Evolutionary conservation across 805 yeast species (phyloP), one percentile per base, ranked within the genome.

Genomic region (Metschnikowia cerradonensis): DNA sequence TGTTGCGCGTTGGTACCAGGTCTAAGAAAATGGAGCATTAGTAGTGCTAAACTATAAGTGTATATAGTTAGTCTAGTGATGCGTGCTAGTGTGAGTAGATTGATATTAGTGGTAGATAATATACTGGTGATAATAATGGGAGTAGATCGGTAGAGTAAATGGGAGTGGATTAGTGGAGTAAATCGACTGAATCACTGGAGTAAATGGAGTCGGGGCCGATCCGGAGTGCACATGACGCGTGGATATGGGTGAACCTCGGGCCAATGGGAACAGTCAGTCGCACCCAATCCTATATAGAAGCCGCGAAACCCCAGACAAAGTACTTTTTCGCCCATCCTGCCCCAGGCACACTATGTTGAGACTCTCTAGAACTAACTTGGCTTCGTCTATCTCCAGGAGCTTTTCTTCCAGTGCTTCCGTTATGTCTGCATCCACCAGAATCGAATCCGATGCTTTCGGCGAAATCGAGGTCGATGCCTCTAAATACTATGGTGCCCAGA

Each of bases 401-500:
- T 65, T 72, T 50, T 60, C 73, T n/a, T 47, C 67, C 10, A 52
- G 70, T n/a, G 49, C 65, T 10, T 45, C 59, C 30, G 58, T 56
- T 48, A 55, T 64, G 51, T 49, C 55, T 19, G 57, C 51, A n/a
- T 56, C 63, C 49, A 65, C 71, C 56, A 82, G 99, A 76, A 81
- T 80, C 51, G 99, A 92, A 71, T 79, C 90, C 52, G 99, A 92
- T 73, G 98, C 98, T 47, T 94, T 92, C 65, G 99, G 99, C 61
- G 96, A 89, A 67, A 87, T 94, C 65, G 90, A 90, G 67, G 99
- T 92, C 47, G 90, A 88, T 52, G 75, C 82, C 56, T 80, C 88
- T 62, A 84, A 81, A 70, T 92, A 92, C 79, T 92, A 97, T 92
- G 99, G 99, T 54, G 98, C 98, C 41, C 99, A 94, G 75, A 94